Conservation (phyloP, 306 rosid genomes). For the Prunus campanulata region DNA sequence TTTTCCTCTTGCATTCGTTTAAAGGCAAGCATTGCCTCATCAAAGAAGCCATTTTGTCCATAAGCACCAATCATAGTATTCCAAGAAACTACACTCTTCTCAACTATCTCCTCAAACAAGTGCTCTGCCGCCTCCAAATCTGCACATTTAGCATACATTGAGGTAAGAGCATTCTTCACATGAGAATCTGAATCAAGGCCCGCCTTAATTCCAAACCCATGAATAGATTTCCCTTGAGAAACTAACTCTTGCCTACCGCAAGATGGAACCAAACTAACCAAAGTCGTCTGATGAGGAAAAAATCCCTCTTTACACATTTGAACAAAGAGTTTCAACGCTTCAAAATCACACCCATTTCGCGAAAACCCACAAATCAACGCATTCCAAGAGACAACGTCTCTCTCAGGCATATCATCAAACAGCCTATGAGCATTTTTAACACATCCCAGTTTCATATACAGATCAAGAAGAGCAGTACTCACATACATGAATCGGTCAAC, state of each 20-base stretch:
- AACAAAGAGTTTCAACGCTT: conserved; percentile 36
- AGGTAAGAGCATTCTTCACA: conserved; percentile 54
- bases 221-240: conserved; percentile 45
- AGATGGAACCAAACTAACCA: conserved; percentile 50
- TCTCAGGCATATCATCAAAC: conserved; percentile 60
- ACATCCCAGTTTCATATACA: conserved; percentile 52
- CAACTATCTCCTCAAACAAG: conserved; percentile 54
- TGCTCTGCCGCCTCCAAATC: conserved; percentile 51
- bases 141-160: conserved; percentile 71
- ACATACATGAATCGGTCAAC: conserved; percentile 42
- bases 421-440: conserved; percentile 38
- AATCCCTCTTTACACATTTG: conserved; percentile 45
- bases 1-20: conserved; percentile 51
- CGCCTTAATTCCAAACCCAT: conserved; percentile 49
- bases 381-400: conserved; percentile 75
- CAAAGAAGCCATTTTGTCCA: conserved; percentile 53
- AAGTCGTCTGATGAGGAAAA: conserved; percentile 36
- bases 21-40: conserved; percentile 49
- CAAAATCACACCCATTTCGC: conserved; percentile 30
- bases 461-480: conserved; percentile 57
- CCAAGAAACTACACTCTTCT: conserved; percentile 69
- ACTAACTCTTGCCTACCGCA: conserved; percentile 36
- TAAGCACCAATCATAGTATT: conserved; percentile 79
- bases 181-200: conserved; percentile 40
- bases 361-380: conserved; percentile 71